Evolutionary conservation across 176 grass and related monocot genomes (phyloP).

Genomic region (Carex scoparia): DNA sequence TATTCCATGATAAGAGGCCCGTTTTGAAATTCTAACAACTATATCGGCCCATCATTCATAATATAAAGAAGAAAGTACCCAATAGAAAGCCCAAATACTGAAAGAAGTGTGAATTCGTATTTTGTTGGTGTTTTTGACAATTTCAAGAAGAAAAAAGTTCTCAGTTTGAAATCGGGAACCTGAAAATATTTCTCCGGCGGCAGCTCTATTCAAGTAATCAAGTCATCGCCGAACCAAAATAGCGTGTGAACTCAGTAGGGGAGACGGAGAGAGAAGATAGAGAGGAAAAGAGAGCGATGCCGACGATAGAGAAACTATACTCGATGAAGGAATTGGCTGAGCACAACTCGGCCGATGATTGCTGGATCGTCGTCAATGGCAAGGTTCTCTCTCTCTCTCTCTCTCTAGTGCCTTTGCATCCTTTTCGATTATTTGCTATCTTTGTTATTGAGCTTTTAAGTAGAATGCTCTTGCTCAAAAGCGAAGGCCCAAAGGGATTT

Average conservation of each 20-base stretch:
- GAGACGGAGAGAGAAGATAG: not conserved
- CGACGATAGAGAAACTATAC: conserved; percentile 66
- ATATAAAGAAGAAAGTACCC: not conserved
- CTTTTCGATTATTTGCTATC: not conserved
- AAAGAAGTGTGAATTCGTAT: not conserved
- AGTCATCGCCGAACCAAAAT: not conserved
- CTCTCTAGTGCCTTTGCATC: not conserved
- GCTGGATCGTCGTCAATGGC: conserved; percentile 80
- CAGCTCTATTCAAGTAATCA: not conserved
- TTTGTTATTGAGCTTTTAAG: not conserved
- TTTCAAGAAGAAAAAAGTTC: not conserved
- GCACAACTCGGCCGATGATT: conserved; percentile 64
- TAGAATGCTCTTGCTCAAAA: not conserved
- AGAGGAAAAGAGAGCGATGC: conserved; percentile 32
- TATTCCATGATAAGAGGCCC: not conserved
- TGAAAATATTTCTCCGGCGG: not conserved
- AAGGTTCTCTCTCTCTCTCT: conserved; percentile 31
- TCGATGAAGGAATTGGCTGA: conserved; percentile 63
- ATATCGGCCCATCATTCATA: not conserved
- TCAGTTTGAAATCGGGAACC: not conserved
- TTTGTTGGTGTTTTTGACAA: not conserved
- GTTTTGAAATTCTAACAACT: not conserved
- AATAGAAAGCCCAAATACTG: not conserved
- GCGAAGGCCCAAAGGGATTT: not conserved
- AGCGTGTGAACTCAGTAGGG: not conserved